Base-by-base conservation (phyloP, 2,329 filamentous ascomycete species). In the Sporothrix curviconia region DNA sequence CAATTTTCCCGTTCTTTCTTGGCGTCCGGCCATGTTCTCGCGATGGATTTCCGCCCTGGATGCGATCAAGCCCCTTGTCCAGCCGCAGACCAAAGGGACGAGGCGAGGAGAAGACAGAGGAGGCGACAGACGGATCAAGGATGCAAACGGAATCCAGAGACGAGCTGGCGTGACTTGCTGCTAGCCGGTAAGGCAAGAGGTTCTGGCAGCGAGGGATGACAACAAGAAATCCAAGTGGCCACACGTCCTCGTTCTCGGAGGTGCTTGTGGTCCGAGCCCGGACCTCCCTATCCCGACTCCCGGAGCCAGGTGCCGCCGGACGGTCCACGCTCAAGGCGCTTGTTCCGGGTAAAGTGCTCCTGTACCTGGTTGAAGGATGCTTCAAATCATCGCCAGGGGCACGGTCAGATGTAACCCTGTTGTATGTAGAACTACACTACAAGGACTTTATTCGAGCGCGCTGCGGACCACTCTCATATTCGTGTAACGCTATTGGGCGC, bases 361-460 rank as follows among this genome's bases (percentile, higher is more conserved):
- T 91, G 39, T 86, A 85, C 64, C 84, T 90, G 22, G 77, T 95
- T 34, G 85, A 84, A 34, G 81, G 88, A 58, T 86, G 87, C 59
- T 96, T 89, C 68, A 83, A 51, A 85, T 82, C 58, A 81, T 82
- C 55, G 80, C 90, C 58, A 81, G 85, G 25, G 78, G 82, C 53
- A 75, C 75, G 9, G 80, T 83, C 30, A 80, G 11, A 88, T 96
- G 65, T 84, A 82, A 56, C 80, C 84, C 25, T 81, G 95, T 64
- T 95, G 95, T 66, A 80, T 95, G 22, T 90, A 86, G 32, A 92
- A 97, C 69, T 86, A 90, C 68, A n/a, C n/a, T 95, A 95, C 68
- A 77, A 83, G 44, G 73, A 78, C n/a, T 74, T 96, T 37, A 80
- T 95, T 24, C n/a, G n/a, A n/a, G n/a, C n/a, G n/a, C n/a, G n/a